These are phyloP conservation scores for Plicaturopsis crispa DNA, from an alignment of 768 basidiomycete genomes.

Conservation along the genomic window DNA sequence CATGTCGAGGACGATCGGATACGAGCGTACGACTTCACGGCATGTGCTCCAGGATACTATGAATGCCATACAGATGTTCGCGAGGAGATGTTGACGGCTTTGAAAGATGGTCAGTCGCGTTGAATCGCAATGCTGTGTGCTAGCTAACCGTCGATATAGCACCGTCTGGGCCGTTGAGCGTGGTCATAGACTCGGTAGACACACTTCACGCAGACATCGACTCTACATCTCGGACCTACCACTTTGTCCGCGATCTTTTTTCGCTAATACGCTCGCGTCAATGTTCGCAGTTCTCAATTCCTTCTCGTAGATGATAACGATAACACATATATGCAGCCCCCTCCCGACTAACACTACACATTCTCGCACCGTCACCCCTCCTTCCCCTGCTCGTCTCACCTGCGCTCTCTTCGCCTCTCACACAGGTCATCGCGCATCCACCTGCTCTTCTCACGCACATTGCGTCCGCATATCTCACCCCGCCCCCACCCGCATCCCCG, in stretches of 20 bases:
- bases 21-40: conserved; percentile 41
- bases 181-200: conserved; percentile 70
- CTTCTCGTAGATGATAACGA: conserved; percentile 2
- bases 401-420: conserved; percentile 55
- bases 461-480: conserved; percentile 60
- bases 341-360: conserved; percentile 57
- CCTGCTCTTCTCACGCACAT: conserved; percentile 62
- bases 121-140: conserved; percentile 15
- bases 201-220: conserved; percentile 52
- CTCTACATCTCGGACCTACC: conserved; percentile 45
- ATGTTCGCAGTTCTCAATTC: conserved; percentile 29
- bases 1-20: conserved; percentile 19
- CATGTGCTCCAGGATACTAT: conserved; percentile 45
- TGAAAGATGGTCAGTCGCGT: conserved; percentile 27
- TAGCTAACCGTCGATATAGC: conserved; percentile 19
- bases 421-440: conserved; percentile 63
- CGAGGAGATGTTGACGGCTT: conserved; percentile 29
- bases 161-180: conserved; percentile 40
- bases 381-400: conserved; percentile 52
- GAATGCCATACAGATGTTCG: conserved; percentile 24
- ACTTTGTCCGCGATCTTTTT: conserved; percentile 42
- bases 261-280: conserved; percentile 35
- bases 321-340: conserved; percentile 24
- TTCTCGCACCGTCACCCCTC: conserved; percentile 38
- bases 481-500: conserved; percentile 56